Conservation (phyloP, 164 flowering plant species). For the Berberis vulgaris region DNA sequence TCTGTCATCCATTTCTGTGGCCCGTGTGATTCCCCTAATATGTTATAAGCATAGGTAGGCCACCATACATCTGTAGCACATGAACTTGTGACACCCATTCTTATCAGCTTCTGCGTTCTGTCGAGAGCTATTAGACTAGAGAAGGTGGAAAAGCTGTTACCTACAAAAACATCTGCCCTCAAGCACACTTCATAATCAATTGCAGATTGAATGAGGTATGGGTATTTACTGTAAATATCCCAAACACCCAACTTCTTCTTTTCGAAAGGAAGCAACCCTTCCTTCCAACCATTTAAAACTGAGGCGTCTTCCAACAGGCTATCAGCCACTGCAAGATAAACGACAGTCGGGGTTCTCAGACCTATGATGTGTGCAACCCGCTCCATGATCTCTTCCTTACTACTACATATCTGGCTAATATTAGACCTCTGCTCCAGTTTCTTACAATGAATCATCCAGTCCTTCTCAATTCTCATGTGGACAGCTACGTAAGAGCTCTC, state of each 20-base stretch:
- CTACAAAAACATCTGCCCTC: slow-evolving; percentile 81
- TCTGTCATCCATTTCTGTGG: slow-evolving; percentile 73
- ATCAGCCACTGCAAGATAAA: slow-evolving; percentile 91
- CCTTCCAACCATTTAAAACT: slow-evolving; percentile 66
- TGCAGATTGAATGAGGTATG: slow-evolving; percentile 88
- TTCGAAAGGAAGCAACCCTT: slow-evolving; percentile 65
- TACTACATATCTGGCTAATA: slow-evolving; percentile 64
- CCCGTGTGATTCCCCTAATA: slow-evolving; percentile 49
- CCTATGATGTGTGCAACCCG: slow-evolving; percentile 62
- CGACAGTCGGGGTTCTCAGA: slow-evolving; percentile 32
- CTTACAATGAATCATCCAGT: slow-evolving; percentile 99
- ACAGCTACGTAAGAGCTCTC: slow-evolving; percentile 55
- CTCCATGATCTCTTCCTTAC: slow-evolving; percentile 68
- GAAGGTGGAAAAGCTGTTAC: slow-evolving; percentile 93
- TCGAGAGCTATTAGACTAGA: slow-evolving; percentile 88
- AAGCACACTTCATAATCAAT: slow-evolving; percentile 95
- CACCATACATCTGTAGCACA: slow-evolving; percentile 47
- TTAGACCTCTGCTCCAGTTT: slow-evolving; percentile 66
- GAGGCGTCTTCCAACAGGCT: slow-evolving; percentile 64
- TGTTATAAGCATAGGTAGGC: slow-evolving; percentile 89
- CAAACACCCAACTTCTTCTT: slow-evolving; percentile 77
- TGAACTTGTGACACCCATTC: slow-evolving; percentile 26
- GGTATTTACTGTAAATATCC: slow-evolving; percentile 55
- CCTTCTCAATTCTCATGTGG: slow-evolving; percentile 94
- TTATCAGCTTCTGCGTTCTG: slow-evolving; percentile 63